Percentiles rank a stretch among this genome's conserved stretches.
These are phyloP conservation scores for Bacidia gigantensis DNA, from an alignment of 495 filamentous ascomycete genomes.

Conservation along the genomic window DNA sequence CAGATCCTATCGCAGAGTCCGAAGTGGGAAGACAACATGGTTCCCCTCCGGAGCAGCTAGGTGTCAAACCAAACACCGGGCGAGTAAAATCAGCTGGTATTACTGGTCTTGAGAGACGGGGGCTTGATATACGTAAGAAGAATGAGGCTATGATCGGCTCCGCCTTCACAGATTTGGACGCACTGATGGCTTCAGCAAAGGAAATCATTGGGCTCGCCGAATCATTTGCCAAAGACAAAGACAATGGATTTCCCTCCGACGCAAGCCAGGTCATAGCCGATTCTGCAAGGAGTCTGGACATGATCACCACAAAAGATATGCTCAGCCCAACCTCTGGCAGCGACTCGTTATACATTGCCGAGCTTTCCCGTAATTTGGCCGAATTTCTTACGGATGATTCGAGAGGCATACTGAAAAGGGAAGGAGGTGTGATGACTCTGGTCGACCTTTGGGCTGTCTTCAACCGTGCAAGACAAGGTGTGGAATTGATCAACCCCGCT, in stretches of 20 bases:
- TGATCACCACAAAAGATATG: constrained; percentile 92
- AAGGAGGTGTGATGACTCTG: constrained; percentile 87
- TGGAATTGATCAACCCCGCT: constrained; percentile 81
- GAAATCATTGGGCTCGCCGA: constrained; percentile 90
- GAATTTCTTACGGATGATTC: constrained; percentile 90
- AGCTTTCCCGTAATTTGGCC: constrained; percentile 77
- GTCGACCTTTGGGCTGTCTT: constrained; percentile 96
- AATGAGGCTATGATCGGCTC: constrained; percentile 87
- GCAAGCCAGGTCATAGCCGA: constrained; percentile 63
- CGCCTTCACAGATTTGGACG: constrained; percentile 93
- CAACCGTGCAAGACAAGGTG: constrained; percentile 87
- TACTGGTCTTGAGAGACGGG: constrained; percentile 76
- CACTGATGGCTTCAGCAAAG: constrained; percentile 92
- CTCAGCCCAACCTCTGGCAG: constrained; percentile 39
- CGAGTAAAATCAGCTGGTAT: constrained; percentile 67
- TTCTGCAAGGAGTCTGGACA: constrained; percentile 70
- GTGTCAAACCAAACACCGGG: constrained; percentile 17
- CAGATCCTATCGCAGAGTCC: constrained; percentile 37
- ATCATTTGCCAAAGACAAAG: constrained; percentile 57
- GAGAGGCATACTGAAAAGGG: constrained; percentile 61
- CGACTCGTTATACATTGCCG: constrained; percentile 51
- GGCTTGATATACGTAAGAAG: constrained; percentile 69
- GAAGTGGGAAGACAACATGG: constrained; percentile 10
- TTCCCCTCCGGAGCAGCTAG: constrained; percentile 1
- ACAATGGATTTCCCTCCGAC: constrained; percentile 40